Base-by-base conservation (phyloP, 202 grass and related monocot species). In the Zoysia matrella region DNA sequence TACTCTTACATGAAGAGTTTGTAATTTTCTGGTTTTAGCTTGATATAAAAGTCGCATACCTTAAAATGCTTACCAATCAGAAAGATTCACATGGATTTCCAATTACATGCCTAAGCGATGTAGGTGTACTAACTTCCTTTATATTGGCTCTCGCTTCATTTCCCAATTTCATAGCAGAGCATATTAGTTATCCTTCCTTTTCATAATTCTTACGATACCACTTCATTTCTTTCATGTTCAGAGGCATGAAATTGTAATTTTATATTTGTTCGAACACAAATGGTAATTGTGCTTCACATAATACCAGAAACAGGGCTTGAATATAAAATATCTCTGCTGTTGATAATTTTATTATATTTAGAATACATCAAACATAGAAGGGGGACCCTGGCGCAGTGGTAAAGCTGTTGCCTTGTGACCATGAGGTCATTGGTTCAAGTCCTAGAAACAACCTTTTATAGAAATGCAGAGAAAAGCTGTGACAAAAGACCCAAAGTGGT, bases 161-260 rank as follows among this genome's bases (percentile, higher is more conserved):
- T 36, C 16, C 61, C 36, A 64, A 62, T 62, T 12, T 8, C 10
- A 41, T 66, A 11, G 11, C 4, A 66, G 63, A 44, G 40, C 63
- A 41, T 72, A 16, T 44, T 15, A n/a, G 36, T n/a, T 16, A 57
- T 22, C 22, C 69, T 54, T 52, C 3, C 1, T 54, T 62, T 62
- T 39, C 60, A 62, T 62, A 62, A 30, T 62, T 62, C 54, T 39
- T 9, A 40, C 10, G 1, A 40, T 11, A 3, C 61, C 36, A 11
- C 48, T 43, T 41, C 12, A 52, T 53, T 22, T 82, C 6, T 73
- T 82, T 65, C 60, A 36, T 74, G 49, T 65, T 74, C 16, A 74
- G 8, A 30, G 7, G 40, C 22, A 47, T 47, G 55, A 15, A 1
- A 4, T 55, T n/a, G 7, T 40, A 36, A 6, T 41, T 8, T 4